Conservation (phyloP, 495 filamentous ascomycete genomes). For the Penicillium soppii region DNA sequence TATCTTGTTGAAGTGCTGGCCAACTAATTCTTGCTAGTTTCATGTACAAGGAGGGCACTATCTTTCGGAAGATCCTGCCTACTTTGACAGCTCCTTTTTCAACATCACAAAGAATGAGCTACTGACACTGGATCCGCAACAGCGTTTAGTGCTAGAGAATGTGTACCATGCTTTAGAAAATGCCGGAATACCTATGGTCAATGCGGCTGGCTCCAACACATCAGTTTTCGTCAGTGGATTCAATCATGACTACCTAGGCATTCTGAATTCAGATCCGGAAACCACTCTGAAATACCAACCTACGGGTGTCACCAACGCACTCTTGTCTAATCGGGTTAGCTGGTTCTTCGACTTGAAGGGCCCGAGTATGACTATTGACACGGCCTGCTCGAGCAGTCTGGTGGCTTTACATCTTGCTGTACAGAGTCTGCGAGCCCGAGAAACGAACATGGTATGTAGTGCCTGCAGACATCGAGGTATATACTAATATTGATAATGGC, state of each 20-base stretch:
- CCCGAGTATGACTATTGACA: slow-evolving; percentile 40
- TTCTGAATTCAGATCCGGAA: slow-evolving; percentile 24
- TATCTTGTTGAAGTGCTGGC: too few species aligned
- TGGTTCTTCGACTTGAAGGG: slow-evolving; percentile 44
- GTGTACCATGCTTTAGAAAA: slow-evolving; percentile 52
- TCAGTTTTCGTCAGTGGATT: slow-evolving; percentile 33
- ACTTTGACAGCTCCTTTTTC: slow-evolving; percentile 56
- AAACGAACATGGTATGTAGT: slow-evolving; percentile 31
- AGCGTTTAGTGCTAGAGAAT: slow-evolving; percentile 54
- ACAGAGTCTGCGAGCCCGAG: slow-evolving; percentile 40
- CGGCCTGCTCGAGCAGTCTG: slow-evolving; percentile 45
- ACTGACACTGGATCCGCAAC: slow-evolving; percentile 44
- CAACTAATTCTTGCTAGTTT: slow-evolving; percentile 8
- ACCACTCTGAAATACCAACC: slow-evolving; percentile 23
- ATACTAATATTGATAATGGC: slow-evolving; percentile 1
- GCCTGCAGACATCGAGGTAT: background rate
- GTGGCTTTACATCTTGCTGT: slow-evolving; percentile 27
- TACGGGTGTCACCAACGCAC: slow-evolving; percentile 30
- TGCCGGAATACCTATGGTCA: slow-evolving; percentile 23
- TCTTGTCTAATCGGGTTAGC: slow-evolving; percentile 45
- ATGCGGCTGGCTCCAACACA: slow-evolving; percentile 28
- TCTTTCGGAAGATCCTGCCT: slow-evolving; percentile 33
- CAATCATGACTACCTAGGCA: slow-evolving; percentile 25
- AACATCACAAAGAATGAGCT: slow-evolving; percentile 55
- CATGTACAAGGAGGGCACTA: slow-evolving; percentile 25